Base-by-base conservation (phyloP, 257 asterid species). In the Forsythia suspensa region DNA sequence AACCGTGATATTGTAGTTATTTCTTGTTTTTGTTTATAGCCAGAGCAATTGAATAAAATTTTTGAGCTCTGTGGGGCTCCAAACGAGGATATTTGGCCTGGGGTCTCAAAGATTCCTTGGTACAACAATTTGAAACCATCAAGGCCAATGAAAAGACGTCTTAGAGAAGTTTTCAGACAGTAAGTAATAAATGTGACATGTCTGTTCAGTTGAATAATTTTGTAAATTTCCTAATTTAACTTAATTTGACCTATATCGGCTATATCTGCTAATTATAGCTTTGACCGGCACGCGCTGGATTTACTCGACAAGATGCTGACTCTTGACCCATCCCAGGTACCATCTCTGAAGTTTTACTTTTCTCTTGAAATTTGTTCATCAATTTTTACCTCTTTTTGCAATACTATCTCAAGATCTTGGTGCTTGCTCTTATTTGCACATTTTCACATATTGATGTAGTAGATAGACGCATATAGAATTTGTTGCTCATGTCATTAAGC, bases 231-330 rank as follows among this genome's bases (percentile, higher is more conserved):
- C 41, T 70, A 74, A 65, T 76, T 13, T 39, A 42, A 21, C 41
- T 63, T 42, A 66, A 71, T 76, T 74, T 82, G 63, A 83, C 78
- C 40, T 71, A 63, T 37, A n/a, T n/a, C n/a, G n/a, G n/a, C n/a
- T n/a, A 73, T 84, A 68, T n/a, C 76, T 36, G 6, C 76, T 68
- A 67, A 41, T 55, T 29, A 46, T 84, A 95, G 98, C 88, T 92
- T 95, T 82, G 98, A 95, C 80, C 96, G 95, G 13, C 92, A 95
- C 86, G 98, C 97, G 43, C 72, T 95, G 89, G 98, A 95, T 86
- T 88, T 92, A 78, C 96, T 95, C 73, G 98, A 95, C 80, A 82
- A 79, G 77, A 95, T 92, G 98, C 83, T 94, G 82, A 82, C 91
- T 73, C 98, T 94, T 13, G 97, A 94, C 85, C 98, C 97, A 20